phyloP scores from a whole-genome alignment of 2,329 filamentous ascomycete species.

The Orbilia quercus region DNA sequence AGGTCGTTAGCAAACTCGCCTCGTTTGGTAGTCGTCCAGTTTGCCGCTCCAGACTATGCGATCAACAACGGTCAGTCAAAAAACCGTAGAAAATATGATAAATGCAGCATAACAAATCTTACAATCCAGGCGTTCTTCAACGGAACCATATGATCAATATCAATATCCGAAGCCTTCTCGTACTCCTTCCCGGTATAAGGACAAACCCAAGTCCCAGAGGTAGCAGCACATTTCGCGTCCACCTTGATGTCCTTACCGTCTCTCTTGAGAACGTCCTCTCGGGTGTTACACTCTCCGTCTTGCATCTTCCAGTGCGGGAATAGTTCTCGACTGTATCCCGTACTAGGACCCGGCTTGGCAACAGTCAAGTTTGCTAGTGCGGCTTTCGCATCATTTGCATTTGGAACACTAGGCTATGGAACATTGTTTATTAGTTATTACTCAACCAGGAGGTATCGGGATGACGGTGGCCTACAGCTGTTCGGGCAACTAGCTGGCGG shows the following conservation, averaged over 20 bases:
- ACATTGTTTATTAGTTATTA: not conserved
- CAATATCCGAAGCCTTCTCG: conserved; percentile 75
- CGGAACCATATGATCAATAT: conserved; percentile 87
- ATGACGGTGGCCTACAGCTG: conserved; percentile 17
- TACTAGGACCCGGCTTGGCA: conserved; percentile 2
- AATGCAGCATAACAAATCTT: conserved; percentile 31
- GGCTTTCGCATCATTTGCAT: conserved; percentile 24
- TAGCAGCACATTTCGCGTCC: conserved; percentile 71
- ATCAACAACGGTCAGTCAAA: conserved; percentile 22
- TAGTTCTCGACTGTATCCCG: conserved; percentile 67
- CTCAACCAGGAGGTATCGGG: not conserved
- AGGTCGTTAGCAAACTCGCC: conserved; percentile 81
- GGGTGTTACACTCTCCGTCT: conserved; percentile 75
- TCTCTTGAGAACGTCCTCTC: conserved; percentile 77
- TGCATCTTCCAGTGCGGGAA: conserved; percentile 79
- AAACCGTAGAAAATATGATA: not conserved
- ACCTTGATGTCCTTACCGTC: conserved; percentile 75
- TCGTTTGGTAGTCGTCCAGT: conserved; percentile 76
- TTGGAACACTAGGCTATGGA: conserved; percentile 37
- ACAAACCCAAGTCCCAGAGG: conserved; percentile 75
- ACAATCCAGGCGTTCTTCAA: conserved; percentile 80
- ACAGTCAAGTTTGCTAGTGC: conserved; percentile 33
- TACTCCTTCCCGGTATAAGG: conserved; percentile 80
- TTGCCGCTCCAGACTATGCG: conserved; percentile 73
- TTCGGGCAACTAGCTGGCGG: conserved; percentile 24